Evolutionary conservation across 768 basidiomycete genomes (phyloP).

Genomic region (Cubamyces lactineus): DNA sequence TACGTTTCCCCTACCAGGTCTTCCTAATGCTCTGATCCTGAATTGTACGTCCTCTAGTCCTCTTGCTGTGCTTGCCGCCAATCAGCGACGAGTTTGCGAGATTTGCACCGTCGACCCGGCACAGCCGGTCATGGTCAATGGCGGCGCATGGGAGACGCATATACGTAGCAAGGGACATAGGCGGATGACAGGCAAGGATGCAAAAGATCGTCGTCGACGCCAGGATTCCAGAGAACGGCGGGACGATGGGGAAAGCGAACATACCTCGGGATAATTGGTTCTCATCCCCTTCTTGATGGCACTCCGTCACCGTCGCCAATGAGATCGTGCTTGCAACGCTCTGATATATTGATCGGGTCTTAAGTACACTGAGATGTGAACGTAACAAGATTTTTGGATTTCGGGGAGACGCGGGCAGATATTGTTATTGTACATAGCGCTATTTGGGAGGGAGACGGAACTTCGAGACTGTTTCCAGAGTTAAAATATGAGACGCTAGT

Average conservation of each 20-base stretch:
- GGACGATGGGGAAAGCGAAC: not conserved
- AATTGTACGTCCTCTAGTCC: conserved; percentile 48
- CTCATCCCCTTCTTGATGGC: no score
- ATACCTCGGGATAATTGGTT: not conserved
- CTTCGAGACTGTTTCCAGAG: not conserved
- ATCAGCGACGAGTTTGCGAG: conserved; percentile 60
- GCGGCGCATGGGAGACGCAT: conserved; percentile 59
- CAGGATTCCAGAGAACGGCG: not conserved
- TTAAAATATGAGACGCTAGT: no score
- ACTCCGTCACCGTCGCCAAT: no score
- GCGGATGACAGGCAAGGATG: conserved; percentile 35
- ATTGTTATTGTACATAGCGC: no score
- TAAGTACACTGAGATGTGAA: no score
- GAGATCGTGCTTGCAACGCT: no score
- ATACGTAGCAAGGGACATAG: conserved; percentile 57
- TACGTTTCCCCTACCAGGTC: conserved; percentile 30
- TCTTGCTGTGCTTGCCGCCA: conserved; percentile 52
- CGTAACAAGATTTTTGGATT: no score
- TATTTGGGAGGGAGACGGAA: no score
- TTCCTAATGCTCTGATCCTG: no score
- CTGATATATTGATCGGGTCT: no score
- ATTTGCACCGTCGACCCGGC: conserved; percentile 61
- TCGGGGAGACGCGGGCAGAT: no score
- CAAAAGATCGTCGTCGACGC: not conserved
- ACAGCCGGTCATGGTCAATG: conserved; percentile 68